A percentile compares a stretch with the other conserved stretches of the same genome.
phyloP scores from a whole-genome alignment of 1,139 yeast genomes.

The Hanseniaspora uvarum region DNA sequence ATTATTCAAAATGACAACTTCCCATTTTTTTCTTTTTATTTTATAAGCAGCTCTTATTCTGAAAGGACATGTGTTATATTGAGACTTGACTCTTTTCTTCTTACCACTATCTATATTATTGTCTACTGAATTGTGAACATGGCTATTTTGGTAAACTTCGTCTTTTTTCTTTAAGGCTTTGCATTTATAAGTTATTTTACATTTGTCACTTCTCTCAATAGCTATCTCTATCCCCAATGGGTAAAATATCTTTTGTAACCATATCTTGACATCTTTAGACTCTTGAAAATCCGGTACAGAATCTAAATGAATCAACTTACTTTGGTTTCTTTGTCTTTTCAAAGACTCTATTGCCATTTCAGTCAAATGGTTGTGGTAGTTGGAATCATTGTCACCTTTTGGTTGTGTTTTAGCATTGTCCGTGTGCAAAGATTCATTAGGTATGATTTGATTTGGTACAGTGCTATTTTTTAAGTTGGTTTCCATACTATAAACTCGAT shows the following conservation, averaged over 20 bases:
- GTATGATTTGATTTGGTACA: neutral
- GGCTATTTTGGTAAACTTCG: conserved; percentile 8
- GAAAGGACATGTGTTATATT: conserved; percentile 49
- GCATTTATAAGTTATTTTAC: conserved; percentile 62
- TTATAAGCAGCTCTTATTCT: conserved; percentile 60
- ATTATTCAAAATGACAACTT: conserved; percentile 50
- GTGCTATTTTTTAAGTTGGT: neutral
- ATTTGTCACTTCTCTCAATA: conserved; percentile 58
- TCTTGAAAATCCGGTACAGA: conserved; percentile 37
- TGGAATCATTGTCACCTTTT: neutral
- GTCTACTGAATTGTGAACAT: conserved; percentile 19
- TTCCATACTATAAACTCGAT: neutral
- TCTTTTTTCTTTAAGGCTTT: conserved; percentile 35
- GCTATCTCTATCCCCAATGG: conserved; percentile 51
- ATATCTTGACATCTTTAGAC: conserved; percentile 51
- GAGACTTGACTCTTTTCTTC: conserved; percentile 30
- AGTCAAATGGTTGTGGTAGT: conserved; percentile 20
- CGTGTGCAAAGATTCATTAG: neutral
- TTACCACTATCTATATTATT: conserved; percentile 18
- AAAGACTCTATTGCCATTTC: conserved; percentile 23
- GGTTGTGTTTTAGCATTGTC: neutral
- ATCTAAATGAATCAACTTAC: conserved; percentile 31
- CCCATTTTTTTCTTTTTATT: conserved; percentile 46
- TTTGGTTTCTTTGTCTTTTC: conserved; percentile 25
- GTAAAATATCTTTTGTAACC: conserved; percentile 45